Evolutionary conservation across 495 filamentous ascomycete species (phyloP).

Genomic region (Trichocladium antarcticum): DNA sequence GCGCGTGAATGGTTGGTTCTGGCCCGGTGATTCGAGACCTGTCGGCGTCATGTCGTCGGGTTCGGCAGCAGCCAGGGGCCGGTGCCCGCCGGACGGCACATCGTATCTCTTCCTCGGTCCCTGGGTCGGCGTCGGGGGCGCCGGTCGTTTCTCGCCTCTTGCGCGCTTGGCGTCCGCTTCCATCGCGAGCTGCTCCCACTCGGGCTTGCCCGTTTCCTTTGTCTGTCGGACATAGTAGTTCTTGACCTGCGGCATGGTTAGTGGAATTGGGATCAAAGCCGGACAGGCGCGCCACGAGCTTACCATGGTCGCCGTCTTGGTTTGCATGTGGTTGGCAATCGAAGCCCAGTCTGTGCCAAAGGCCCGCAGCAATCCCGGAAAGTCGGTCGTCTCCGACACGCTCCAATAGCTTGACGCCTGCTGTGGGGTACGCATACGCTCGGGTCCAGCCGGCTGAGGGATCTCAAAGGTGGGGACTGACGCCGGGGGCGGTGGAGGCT

Average conservation of each 20-base stretch:
- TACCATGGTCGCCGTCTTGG: conserved; percentile 93
- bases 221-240: conserved; percentile 78
- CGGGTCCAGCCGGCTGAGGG: conserved; percentile 26
- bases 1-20: conserved; percentile 25
- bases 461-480: conserved; percentile 34
- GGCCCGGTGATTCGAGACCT: conserved; percentile 33
- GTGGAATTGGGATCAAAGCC: conserved; percentile 17
- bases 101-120: conserved; percentile 39
- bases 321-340: conserved; percentile 78
- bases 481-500: conserved; percentile 30
- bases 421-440: conserved; percentile 40
- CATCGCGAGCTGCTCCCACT: conserved; percentile 56
- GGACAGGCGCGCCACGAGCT: conserved; percentile 16
- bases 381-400: conserved; percentile 78
- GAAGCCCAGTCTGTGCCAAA: conserved; percentile 82
- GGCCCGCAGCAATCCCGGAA: conserved; percentile 60
- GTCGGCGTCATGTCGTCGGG: conserved; percentile 38
- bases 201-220: conserved; percentile 52
- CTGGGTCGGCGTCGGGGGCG: conserved; percentile 53
- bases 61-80: conserved; percentile 47
- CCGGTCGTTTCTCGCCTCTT: conserved; percentile 60
- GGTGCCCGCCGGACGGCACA: conserved; percentile 42
- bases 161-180: conserved; percentile 59
- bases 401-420: conserved; percentile 95
- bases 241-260: conserved; percentile 55